These are phyloP conservation scores for Trichosporon sp. DNA, from an alignment of 1,284 basidiomycete species.

Conservation along the genomic window DNA sequence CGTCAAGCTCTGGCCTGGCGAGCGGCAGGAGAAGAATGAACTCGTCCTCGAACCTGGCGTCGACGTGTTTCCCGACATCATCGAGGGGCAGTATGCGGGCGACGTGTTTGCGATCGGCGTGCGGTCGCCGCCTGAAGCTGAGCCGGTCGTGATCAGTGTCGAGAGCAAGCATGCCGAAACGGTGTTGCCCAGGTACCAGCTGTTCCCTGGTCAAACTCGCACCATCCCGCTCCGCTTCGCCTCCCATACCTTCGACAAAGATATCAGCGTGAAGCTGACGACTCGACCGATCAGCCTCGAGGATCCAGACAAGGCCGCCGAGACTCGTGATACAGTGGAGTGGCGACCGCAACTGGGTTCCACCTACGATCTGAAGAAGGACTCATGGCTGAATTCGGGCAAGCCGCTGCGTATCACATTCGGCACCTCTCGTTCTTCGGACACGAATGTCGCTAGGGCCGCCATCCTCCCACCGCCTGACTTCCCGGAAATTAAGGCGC, in stretches of 20 bases:
- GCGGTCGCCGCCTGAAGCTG: constrained; percentile 11
- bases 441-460: neutral
- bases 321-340: neutral
- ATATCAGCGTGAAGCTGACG: neutral
- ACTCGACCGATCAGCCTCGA: neutral
- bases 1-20: neutral
- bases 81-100: constrained; percentile 39
- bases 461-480: neutral
- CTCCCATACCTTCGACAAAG: neutral
- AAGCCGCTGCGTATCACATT: constrained; percentile 1
- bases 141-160: neutral
- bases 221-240: neutral
- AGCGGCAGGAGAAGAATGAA: neutral
- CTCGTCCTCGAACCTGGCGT: constrained; percentile 9
- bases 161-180: neutral
- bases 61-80: constrained; percentile 27
- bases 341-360: neutral
- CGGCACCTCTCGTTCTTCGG: neutral
- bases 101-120: constrained; percentile 28
- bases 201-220: neutral
- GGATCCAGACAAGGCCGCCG: neutral
- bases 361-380: neutral
- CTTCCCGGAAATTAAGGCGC: neutral
- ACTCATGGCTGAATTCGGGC: neutral
- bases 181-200: neutral